Base-by-base conservation (phyloP, 768 basidiomycete species). In the Hirschioporus abietinus region DNA sequence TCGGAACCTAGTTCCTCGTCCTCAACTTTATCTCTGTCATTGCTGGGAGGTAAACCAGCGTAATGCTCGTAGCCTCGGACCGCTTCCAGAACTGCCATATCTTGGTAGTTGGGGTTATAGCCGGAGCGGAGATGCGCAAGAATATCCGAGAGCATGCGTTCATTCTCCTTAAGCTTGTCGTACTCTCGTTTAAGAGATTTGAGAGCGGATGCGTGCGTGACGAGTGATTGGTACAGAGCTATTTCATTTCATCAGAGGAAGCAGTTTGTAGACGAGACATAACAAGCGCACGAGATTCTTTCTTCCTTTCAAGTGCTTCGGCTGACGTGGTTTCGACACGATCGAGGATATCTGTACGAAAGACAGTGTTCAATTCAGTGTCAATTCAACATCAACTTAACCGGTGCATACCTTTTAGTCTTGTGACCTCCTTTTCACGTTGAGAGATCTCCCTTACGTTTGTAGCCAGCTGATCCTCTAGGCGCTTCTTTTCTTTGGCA, bases 51-150 rank as follows among this genome's bases (percentile, higher is more conserved):
- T 23, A 91, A 76, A 1, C 84, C 84, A 15, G 89, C 87, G 8
- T 88, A 81, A 58, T 83, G 88, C 74, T 95, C 92, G 89, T 93
- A 99, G 17, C 95, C 96, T 61, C 95, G 88, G 18, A 98, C 95
- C 20, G 96, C 96, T 71, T 96, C 96, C 30, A 97, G 85, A 62
- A 99, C 96, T 1, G 95, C 95, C 96, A 99, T 99, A 74, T 99
- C 96, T 75, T 98, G 96, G 77, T 98, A 98, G 76, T 99, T 99
- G 18, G 96, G 96, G 75, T 99, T 99, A 79, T 97, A 98, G 4
- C 90, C 89, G 10, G 86, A 84, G 24, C 93, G 85, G 12, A 99
- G 85, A 30, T 88, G 81, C 66, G 88, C 84, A 7, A 99, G 84
- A 63, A 99, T 92, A n/a, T 88, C 85, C 25, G 89, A 90, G 1